Evolutionary conservation across 306 rosid species (phyloP), one percentile per base, ranked within the genome.

Genomic region (Glycine soja): DNA sequence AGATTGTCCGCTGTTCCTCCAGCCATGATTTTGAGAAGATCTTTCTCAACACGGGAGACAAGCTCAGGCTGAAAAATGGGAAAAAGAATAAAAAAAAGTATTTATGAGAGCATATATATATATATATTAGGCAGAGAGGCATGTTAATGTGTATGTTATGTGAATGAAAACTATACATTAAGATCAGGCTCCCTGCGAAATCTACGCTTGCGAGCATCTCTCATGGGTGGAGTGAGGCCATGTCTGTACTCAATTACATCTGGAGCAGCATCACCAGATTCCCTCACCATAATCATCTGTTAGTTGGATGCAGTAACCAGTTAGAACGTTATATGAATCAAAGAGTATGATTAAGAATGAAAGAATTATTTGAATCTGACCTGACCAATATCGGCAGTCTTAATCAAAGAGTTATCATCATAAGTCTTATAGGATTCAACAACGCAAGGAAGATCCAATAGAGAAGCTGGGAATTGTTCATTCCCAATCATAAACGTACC

Each of bases 171-270:
- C 0, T 18, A 53, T 91, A 92, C 95, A 87, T 95, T 95, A 80
- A 93, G 91, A 89, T 93, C 97, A 38, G 98, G 98, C 79, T 93
- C 99, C 86, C 98, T 85, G 76, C 98, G 94, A 18, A 95, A 95
- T 85, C 93, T 85, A 14, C 97, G 91, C 82, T 91, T 93, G 68
- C 98, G 91, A 24, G 98, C 99, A 83, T 93, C 99, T 87, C 97
- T 92, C 98, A 87, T 91, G 15, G 99, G 97, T 75, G 98, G 99
- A 52, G 99, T 90, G 81, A 95, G 94, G 68, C 98, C 99, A 69
- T 93, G 99, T 79, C 94, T 91, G 80, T 83, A 90, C 89, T 93
- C 96, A 48, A 86, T 82, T 53, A 89, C 82, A 72, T 93, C 97
- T 19, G 87, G 87, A 48, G 84, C 84, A 74, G 84, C 74, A 48